Percentiles rank a stretch among this genome's conserved stretches.
Evolutionary conservation across 2,329 filamentous ascomycete genomes (phyloP).

Genomic region (Dothistroma septosporum): DNA sequence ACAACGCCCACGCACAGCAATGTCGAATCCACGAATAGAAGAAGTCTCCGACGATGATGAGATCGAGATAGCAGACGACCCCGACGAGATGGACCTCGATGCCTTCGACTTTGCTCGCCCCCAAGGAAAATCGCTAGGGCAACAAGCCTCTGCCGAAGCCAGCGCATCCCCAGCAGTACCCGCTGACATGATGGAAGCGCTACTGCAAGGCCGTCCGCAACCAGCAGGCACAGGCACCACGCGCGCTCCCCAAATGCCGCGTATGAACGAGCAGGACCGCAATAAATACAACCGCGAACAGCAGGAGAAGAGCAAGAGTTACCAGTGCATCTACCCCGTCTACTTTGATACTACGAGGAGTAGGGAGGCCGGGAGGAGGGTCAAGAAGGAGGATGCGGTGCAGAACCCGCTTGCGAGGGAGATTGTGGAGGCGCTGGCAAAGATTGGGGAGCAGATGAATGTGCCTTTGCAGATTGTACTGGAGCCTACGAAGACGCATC

Average conservation of each 20-base stretch:
- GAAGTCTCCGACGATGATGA: conserved; percentile 80
- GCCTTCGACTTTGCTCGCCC: conserved; percentile 48
- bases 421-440: conserved; percentile 78
- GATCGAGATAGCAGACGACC: conserved; percentile 59
- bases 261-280: conserved; percentile 31
- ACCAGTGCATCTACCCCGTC: conserved; percentile 86
- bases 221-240: conserved; percentile 25
- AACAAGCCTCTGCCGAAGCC: conserved; percentile 16
- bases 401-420: conserved; percentile 81
- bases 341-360: conserved; percentile 82
- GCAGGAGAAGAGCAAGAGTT: conserved; percentile 63
- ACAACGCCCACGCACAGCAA: conserved; percentile 35
- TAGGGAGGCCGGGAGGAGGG: conserved; percentile 76
- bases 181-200: conserved; percentile 25
- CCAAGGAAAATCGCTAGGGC: conserved; percentile 22
- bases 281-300: conserved; percentile 40
- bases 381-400: conserved; percentile 68
- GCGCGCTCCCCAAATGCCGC: conserved; percentile 16
- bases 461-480: conserved; percentile 66
- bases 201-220: conserved; percentile 25
- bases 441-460: conserved; percentile 43
- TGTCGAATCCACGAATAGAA: conserved; percentile 85
- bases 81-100: conserved; percentile 81
- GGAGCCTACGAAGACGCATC: conserved; percentile 88
- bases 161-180: conserved; percentile 22